Conservation (phyloP, 495 filamentous ascomycete genomes). For the Halenospora varia region DNA sequence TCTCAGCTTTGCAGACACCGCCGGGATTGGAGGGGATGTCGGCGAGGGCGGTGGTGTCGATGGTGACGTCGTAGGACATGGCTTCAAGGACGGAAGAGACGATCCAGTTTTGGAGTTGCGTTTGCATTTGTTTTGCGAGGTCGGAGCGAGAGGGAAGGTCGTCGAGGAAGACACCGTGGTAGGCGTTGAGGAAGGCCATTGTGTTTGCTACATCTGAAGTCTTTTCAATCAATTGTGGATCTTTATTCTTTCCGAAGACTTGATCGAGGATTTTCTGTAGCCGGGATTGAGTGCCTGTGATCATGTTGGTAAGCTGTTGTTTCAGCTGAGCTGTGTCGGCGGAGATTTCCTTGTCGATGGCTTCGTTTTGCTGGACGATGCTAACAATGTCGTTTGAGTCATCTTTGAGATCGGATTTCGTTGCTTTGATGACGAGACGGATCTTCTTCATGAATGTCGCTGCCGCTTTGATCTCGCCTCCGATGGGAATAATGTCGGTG, state of each 20-base stretch:
- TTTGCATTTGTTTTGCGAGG: background rate
- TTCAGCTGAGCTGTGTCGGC: background rate
- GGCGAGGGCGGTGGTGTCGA: background rate
- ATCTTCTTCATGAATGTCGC: background rate
- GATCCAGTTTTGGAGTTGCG: background rate
- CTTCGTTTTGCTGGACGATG: background rate
- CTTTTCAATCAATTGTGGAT: background rate
- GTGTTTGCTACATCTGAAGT: background rate
- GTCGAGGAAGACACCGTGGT: background rate
- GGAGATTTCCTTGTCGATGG: background rate
- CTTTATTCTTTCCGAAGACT: background rate
- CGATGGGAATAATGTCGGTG: background rate
- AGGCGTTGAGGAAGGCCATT: background rate
- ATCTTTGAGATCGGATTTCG: background rate
- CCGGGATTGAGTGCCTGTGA: background rate
- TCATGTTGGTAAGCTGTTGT: background rate
- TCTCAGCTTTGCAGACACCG: background rate
- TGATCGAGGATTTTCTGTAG: background rate
- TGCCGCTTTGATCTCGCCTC: background rate
- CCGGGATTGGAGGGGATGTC: background rate
- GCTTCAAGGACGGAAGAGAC: background rate
- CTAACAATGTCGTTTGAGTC: background rate
- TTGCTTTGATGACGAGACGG: background rate
- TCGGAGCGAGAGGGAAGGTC: background rate
- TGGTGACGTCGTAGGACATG: background rate